Conservation (phyloP, 2,329 filamentous ascomycete genomes). For the Cercospora citrullina region DNA sequence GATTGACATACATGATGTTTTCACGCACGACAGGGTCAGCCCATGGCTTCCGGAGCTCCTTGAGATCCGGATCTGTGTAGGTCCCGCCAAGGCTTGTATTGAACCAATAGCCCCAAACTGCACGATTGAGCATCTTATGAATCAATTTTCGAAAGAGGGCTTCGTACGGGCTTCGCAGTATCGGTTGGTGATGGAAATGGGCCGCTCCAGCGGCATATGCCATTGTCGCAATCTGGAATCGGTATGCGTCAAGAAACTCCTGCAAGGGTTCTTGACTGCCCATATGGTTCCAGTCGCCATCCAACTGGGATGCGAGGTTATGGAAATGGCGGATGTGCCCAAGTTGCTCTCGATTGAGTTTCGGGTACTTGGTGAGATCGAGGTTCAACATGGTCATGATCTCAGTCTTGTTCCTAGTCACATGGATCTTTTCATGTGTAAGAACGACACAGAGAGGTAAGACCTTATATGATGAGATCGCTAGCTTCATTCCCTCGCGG, state of each 20-base stretch:
- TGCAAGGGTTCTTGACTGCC: conserved; percentile 41
- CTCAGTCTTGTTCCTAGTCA: background rate
- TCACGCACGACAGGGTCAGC: conserved; percentile 44
- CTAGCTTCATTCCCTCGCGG: background rate
- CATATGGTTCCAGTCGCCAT: conserved; percentile 39
- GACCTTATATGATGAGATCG: background rate
- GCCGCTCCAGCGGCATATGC: conserved; percentile 41
- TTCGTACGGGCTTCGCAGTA: conserved; percentile 41
- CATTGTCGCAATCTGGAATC: conserved; percentile 48
- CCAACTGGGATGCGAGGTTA: conserved; percentile 37
- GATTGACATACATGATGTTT: conserved; percentile 43
- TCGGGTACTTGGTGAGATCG: conserved; percentile 17
- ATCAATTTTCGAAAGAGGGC: conserved; percentile 41
- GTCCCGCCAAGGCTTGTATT: conserved; percentile 41
- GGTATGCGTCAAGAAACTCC: conserved; percentile 42
- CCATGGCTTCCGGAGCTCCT: conserved; percentile 46
- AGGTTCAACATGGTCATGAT: background rate
- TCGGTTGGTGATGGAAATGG: conserved; percentile 45
- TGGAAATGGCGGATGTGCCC: conserved; percentile 44
- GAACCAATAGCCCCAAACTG: conserved; percentile 50
- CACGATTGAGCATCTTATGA: conserved; percentile 45
- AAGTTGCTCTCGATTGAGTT: conserved; percentile 31
- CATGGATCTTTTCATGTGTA: background rate
- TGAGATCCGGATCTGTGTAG: conserved; percentile 41
- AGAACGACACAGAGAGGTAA: background rate